These are phyloP conservation scores for Jimgerdemannia flammicorona DNA, from an alignment of 192 early-diverging fungal species.

Conservation along the genomic window DNA sequence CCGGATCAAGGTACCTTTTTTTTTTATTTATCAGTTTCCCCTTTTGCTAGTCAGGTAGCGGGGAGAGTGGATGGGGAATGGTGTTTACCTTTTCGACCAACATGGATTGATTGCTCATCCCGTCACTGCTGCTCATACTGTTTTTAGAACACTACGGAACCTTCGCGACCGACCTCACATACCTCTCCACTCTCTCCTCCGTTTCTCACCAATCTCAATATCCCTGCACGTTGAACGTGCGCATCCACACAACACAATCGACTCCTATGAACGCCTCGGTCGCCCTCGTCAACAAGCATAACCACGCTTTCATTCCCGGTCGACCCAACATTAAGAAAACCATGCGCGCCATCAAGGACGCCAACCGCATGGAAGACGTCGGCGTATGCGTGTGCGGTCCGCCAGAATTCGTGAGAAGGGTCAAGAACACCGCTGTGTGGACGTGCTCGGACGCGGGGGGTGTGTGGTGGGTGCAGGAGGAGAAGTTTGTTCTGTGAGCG, in stretches of 20 bases:
- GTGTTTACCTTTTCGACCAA: background rate
- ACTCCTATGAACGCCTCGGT: constrained; percentile 3
- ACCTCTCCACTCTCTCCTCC: constrained; percentile 10
- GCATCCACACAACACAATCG: constrained; percentile 2
- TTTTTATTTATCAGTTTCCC: background rate
- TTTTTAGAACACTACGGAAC: constrained; percentile 1
- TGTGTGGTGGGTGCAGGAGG: constrained; percentile 26
- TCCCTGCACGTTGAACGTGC: constrained; percentile 5
- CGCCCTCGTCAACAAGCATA: background rate
- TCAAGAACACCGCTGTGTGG: constrained; percentile 21
- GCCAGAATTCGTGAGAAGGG: constrained; percentile 19
- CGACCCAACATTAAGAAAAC: constrained; percentile 21
- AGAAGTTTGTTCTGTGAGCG: constrained; percentile 39
- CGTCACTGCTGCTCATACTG: constrained; percentile 10
- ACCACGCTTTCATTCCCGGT: constrained; percentile 3
- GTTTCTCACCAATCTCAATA: constrained; percentile 20
- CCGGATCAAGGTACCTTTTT: constrained; percentile 23
- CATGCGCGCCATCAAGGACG: constrained; percentile 20
- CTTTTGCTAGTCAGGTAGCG: background rate
- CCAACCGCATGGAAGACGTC: constrained; percentile 10
- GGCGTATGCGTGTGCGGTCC: constrained; percentile 37
- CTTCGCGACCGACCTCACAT: background rate
- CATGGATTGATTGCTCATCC: too few relatives aligned
- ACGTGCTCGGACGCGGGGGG: constrained; percentile 6
- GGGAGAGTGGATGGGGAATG: background rate